These are phyloP conservation scores for Raddia guianensis DNA, from an alignment of 176 grass and related monocot genomes.

Conservation along the genomic window DNA sequence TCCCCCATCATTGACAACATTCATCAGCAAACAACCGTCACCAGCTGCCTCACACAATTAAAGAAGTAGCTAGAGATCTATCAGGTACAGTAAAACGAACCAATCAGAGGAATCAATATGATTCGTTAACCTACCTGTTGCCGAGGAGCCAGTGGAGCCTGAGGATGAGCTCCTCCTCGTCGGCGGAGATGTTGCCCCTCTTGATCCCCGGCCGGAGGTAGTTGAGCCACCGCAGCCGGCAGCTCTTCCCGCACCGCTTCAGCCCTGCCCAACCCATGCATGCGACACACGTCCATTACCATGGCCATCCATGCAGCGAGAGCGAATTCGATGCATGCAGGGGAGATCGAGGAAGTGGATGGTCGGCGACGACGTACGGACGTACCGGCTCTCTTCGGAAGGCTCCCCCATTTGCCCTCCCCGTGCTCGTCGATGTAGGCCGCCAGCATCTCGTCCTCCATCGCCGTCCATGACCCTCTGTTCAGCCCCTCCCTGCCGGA, in stretches of 20 bases:
- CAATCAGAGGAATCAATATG: too few relatives aligned
- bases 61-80: background rate
- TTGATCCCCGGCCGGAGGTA: constrained; percentile 71
- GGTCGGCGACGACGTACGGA: too few relatives aligned
- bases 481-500: constrained; percentile 54
- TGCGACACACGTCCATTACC: too few relatives aligned
- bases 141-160: constrained; percentile 75
- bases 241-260: constrained; percentile 71
- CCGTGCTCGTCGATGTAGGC: constrained; percentile 58
- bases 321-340: too few relatives aligned
- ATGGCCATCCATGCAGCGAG: too few relatives aligned
- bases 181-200: constrained; percentile 70
- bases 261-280: constrained; percentile 48
- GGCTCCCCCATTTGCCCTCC: constrained; percentile 56
- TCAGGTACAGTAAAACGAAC: too few relatives aligned
- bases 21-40: background rate
- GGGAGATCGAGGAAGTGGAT: too few relatives aligned
- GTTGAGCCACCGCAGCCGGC: constrained; percentile 60
- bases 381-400: constrained; percentile 56
- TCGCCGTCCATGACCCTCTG: constrained; percentile 62
- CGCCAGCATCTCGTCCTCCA: constrained; percentile 53
- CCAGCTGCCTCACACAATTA: background rate
- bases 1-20: background rate
- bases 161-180: constrained; percentile 80
- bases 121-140: constrained; percentile 50